A percentile compares a stretch with the other conserved stretches of the same genome.
phyloP scores from a whole-genome alignment of 768 basidiomycete genomes.

The Trichaptum fuscoviolaceum region DNA sequence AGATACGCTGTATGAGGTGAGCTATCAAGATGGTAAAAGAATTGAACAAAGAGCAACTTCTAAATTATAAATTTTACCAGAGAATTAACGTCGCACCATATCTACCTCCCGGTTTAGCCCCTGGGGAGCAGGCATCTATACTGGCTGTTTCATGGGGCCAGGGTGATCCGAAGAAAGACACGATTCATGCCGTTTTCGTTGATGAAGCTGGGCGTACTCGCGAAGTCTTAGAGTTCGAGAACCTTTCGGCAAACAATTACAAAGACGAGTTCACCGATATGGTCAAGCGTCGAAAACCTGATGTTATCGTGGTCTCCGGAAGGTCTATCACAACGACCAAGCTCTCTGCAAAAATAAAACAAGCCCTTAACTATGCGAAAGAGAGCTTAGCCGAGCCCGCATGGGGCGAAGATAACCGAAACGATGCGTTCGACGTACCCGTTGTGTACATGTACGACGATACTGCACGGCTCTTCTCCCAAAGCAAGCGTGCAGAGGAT shows the following conservation, averaged over 20 bases:
- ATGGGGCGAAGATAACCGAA: conserved; percentile 24
- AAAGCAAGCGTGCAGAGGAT: conserved; percentile 75
- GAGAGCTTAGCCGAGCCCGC: conserved; percentile 21
- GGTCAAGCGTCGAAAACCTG: conserved; percentile 76
- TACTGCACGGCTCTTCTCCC: conserved; percentile 90
- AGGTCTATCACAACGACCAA: conserved; percentile 79
- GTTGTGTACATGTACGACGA: conserved; percentile 87
- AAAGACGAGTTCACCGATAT: conserved; percentile 75
- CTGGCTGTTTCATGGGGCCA: conserved; percentile 92
- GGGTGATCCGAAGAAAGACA: conserved; percentile 90
- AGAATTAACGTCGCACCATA: conserved; percentile 82
- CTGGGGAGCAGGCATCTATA: conserved; percentile 71
- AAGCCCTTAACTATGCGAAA: conserved; percentile 34
- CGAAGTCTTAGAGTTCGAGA: conserved; percentile 88
- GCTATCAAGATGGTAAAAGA: conserved; percentile 15
- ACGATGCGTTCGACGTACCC: conserved; percentile 51
- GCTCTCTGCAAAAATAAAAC: conserved; percentile 60
- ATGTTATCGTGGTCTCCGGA: conserved; percentile 86
- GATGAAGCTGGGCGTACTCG: conserved; percentile 87
- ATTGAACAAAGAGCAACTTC: not conserved
- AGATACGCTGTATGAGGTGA: conserved; percentile 63
- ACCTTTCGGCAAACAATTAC: conserved; percentile 66
- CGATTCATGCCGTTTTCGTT: conserved; percentile 77
- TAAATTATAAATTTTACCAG: conserved; percentile 34
- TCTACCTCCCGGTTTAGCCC: conserved; percentile 50